Conservation (phyloP, 2,329 filamentous ascomycete species). For the Colletotrichum cordylinicola region DNA sequence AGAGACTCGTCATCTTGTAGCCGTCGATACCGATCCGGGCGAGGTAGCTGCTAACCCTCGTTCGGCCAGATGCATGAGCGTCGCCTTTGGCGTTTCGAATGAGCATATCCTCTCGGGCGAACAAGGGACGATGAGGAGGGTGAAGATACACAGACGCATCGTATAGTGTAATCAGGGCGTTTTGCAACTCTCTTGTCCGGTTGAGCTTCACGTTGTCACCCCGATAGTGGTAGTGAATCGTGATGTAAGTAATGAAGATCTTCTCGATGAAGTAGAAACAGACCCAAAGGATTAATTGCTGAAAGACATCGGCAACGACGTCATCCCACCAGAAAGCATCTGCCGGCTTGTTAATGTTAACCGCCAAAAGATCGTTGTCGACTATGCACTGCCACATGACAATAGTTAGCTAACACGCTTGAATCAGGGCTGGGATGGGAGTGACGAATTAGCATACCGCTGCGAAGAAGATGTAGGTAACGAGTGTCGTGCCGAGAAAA, state of each 20-base stretch:
- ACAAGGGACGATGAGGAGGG: conserved; percentile 24
- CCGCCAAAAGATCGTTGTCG: conserved; percentile 17
- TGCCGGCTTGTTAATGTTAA: conserved; percentile 19
- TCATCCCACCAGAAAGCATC: conserved; percentile 9
- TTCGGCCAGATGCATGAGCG: conserved; percentile 25
- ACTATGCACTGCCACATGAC: conserved; percentile 20
- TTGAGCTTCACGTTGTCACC: conserved; percentile 22
- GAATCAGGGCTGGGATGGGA: neutral
- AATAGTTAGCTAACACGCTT: neutral
- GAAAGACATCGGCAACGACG: neutral
- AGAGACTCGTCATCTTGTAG: conserved; percentile 29
- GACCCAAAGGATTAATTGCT: conserved; percentile 26
- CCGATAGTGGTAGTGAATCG: conserved; percentile 33
- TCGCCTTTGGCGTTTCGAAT: conserved; percentile 31
- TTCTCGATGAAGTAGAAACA: conserved; percentile 33
- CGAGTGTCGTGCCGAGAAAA: conserved; percentile 23
- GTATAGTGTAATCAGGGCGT: conserved; percentile 30
- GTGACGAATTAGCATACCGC: neutral
- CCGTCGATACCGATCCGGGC: conserved; percentile 29
- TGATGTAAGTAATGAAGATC: conserved; percentile 32
- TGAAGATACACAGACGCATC: conserved; percentile 30
- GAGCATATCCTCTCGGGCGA: conserved; percentile 27
- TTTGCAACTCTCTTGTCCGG: conserved; percentile 28
- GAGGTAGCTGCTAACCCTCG: conserved; percentile 29
- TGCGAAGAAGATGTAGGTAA: conserved; percentile 19